Evolutionary conservation across 2,329 filamentous ascomycete species (phyloP).

Genomic region (Cercospora sesami): DNA sequence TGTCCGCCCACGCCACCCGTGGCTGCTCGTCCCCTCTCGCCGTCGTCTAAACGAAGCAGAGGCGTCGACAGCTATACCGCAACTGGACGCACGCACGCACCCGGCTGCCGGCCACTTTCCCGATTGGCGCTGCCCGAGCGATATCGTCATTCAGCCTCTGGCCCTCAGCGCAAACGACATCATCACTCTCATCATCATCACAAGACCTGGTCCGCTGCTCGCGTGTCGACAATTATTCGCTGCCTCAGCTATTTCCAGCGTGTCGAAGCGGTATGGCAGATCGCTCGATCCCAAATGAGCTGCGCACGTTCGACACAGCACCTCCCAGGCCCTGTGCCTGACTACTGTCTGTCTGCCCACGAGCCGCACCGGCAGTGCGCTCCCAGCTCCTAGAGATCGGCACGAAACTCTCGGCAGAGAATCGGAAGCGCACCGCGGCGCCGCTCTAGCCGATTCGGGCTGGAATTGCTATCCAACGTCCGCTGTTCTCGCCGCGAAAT

Average conservation of each 20-base stretch:
- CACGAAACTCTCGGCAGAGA: constrained; percentile 3
- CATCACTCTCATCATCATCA: not conserved
- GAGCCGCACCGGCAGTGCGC: constrained; percentile 6
- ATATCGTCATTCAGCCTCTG: not conserved
- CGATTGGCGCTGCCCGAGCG: not conserved
- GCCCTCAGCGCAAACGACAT: constrained; percentile 1
- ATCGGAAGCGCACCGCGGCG: not conserved
- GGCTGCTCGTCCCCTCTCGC: not conserved
- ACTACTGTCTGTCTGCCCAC: constrained; percentile 4
- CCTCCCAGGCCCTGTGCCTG: not conserved
- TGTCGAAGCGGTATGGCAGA: not conserved
- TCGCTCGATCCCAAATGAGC: not conserved
- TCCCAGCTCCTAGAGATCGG: constrained; percentile 5
- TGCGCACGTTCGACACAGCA: not conserved
- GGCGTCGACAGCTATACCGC: not conserved
- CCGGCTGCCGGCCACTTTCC: not conserved
- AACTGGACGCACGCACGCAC: not conserved
- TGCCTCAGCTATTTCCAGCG: not conserved
- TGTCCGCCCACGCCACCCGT: not conserved
- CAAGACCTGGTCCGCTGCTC: not conserved
- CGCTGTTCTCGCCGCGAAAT: not conserved
- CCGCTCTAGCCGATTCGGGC: not conserved
- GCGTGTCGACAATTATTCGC: not conserved
- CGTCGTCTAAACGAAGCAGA: not conserved
- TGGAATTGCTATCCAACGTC: not conserved